Conservation (phyloP, 2,329 filamentous ascomycete species). For the Penicillium hordei region DNA sequence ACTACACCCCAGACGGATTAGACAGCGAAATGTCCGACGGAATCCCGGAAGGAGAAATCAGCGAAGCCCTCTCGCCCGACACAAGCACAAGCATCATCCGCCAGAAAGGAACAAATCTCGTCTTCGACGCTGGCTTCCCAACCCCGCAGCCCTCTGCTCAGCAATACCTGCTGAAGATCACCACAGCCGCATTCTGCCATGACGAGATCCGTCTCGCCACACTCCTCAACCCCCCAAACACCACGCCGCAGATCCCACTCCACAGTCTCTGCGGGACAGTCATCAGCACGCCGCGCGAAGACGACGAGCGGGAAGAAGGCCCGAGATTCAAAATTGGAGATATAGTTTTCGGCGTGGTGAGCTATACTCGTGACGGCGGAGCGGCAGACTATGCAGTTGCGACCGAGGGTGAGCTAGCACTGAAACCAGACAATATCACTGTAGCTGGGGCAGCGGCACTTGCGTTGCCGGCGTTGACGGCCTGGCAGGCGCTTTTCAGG, state of each 20-base stretch:
- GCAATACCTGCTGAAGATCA: slow-evolving; percentile 46
- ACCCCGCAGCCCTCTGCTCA: slow-evolving; percentile 35
- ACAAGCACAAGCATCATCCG: slow-evolving; percentile 16
- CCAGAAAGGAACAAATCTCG: slow-evolving; percentile 29
- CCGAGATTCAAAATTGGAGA: slow-evolving; percentile 44
- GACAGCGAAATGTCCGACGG: neutral
- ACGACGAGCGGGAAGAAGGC: slow-evolving; percentile 31
- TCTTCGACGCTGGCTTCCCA: slow-evolving; percentile 38
- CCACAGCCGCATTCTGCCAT: slow-evolving; percentile 40
- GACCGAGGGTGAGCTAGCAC: slow-evolving; percentile 39
- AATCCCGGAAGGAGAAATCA: slow-evolving; percentile 11
- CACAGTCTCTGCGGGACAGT: slow-evolving; percentile 45
- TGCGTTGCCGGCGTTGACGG: slow-evolving; percentile 41
- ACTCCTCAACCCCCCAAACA: slow-evolving; percentile 29
- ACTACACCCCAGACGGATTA: slow-evolving; percentile 27
- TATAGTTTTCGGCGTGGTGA: slow-evolving; percentile 41
- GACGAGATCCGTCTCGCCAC: slow-evolving; percentile 36
- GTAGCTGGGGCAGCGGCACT: slow-evolving; percentile 38
- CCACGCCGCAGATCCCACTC: slow-evolving; percentile 39
- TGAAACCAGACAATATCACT: slow-evolving; percentile 40
- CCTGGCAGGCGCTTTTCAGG: slow-evolving; percentile 44
- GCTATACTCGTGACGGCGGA: slow-evolving; percentile 41
- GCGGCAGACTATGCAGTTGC: slow-evolving; percentile 45
- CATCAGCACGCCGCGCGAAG: slow-evolving; percentile 35
- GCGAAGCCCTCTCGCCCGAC: slow-evolving; percentile 11